Evolutionary conservation across 2,329 filamentous ascomycete genomes (phyloP), one percentile per base, ranked within the genome.

Genomic region (Phaeosphaeriaceae sp.): DNA sequence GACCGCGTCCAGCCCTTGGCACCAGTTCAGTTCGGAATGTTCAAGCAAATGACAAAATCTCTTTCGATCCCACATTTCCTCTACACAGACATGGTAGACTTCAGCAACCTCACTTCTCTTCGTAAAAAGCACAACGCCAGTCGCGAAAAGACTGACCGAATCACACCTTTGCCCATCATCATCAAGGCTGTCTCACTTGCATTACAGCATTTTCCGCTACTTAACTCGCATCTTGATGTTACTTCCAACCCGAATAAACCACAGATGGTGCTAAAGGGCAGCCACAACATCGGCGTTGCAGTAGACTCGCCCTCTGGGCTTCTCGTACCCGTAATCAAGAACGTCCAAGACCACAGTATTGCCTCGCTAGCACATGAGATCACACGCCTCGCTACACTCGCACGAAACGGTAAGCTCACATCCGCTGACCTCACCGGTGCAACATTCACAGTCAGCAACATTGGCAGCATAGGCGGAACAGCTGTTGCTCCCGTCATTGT

Each of bases 381-480:
- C 42, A 73, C 76, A 7, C 84, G 89, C 4, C 83, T 97, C 16
- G 89, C 92, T 68, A 73, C 76, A 2, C 84, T 91, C 8, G 93
- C 91, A 1, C 78, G 82, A 12, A 79, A 82, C n/a, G 90, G 91
- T 26, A 90, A 88, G 72, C 82, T 99, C 4, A 79, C 84, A 1
- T 82, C 86, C 2, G 79, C 82, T 15, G 92, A 99, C 73, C 81
- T 99, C 56, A 83, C 81, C 29, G 92, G 92, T 43, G 92, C 92
- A 13, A 97, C 94, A 1, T 93, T 99, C 66, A 97, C 94, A 0
- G 86, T 99, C 41, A 96, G 92, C 63, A 99, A 99, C 72, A 96
- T 99, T 62, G 94, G 94, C 37, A 96, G 87, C 63, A 91, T 99
- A 37, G 94, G 94, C 46, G 94, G 94, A 21, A 94, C 90, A 1